Evolutionary conservation across 257 asterid species (phyloP).

Genomic region (Catharanthus roseus): DNA sequence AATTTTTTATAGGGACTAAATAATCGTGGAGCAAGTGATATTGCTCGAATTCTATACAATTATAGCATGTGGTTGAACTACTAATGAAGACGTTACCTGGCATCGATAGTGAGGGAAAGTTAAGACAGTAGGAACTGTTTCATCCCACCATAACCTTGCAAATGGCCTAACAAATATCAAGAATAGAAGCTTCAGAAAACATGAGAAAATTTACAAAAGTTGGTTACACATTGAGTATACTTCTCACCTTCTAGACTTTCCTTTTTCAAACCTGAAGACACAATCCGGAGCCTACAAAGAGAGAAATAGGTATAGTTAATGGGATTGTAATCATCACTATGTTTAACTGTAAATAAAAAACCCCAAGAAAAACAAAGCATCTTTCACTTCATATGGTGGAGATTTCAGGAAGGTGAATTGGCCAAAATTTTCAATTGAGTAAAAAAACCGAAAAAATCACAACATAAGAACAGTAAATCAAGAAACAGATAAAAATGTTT

Average conservation of each 20-base stretch:
- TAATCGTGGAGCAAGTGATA: background rate
- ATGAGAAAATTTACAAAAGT: background rate
- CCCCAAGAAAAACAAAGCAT: background rate
- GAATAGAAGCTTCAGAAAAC: slow-evolving; percentile 5
- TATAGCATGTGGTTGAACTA: background rate
- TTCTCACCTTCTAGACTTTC: slow-evolving; percentile 53
- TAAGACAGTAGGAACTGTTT: slow-evolving; percentile 69
- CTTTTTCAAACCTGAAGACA: slow-evolving; percentile 43
- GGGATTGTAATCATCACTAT: background rate
- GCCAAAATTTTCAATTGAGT: background rate
- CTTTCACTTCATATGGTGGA: background rate
- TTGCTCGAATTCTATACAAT: background rate
- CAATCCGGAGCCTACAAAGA: slow-evolving; percentile 45
- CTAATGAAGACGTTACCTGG: slow-evolving; percentile 21
- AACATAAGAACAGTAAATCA: background rate
- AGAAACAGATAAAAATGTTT: background rate
- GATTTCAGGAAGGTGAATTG: background rate
- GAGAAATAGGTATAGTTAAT: background rate
- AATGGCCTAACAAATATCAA: slow-evolving; percentile 41
- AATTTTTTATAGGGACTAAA: background rate
- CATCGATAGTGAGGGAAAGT: slow-evolving; percentile 50
- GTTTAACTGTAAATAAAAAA: background rate
- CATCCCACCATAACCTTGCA: slow-evolving; percentile 93
- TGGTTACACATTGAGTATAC: background rate
- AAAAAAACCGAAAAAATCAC: background rate